Conservation (phyloP, 345 rosid species). For the Ceriops decandra region DNA sequence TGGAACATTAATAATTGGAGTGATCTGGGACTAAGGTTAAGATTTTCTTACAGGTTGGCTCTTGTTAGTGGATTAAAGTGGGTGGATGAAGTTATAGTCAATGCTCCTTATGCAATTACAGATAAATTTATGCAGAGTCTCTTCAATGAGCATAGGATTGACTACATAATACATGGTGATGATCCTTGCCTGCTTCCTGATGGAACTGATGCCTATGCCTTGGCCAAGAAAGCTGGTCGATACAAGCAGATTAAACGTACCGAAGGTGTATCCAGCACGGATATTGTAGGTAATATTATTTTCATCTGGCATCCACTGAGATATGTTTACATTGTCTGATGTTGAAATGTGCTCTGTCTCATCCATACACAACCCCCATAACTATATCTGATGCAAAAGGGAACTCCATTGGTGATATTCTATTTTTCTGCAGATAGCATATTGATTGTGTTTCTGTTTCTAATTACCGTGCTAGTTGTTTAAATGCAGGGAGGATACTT, state of each 20-base stretch:
- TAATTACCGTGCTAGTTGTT: constrained; percentile 9
- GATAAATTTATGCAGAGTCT: constrained; percentile 80
- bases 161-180: constrained; percentile 89
- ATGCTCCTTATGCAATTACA: constrained; percentile 87
- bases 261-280: constrained; percentile 98
- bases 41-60: constrained; percentile 48
- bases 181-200: constrained; percentile 96
- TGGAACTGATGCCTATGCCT: constrained; percentile 93
- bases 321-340: too few species aligned
- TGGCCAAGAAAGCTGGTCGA: constrained; percentile 81
- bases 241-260: constrained; percentile 98
- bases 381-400: too few species aligned
- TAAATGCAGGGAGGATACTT: constrained; percentile 74
- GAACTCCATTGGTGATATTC: neutral
- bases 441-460: constrained; percentile 4
- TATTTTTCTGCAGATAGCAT: neutral
- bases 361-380: too few species aligned
- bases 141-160: constrained; percentile 79
- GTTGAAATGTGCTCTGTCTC: too few species aligned
- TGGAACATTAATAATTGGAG: neutral
- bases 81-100: constrained; percentile 90
- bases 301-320: neutral
- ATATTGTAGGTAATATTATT: constrained; percentile 76
- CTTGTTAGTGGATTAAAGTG: constrained; percentile 91
- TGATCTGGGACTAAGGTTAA: constrained; percentile 15